Base-by-base conservation (phyloP, 2,329 filamentous ascomycete species). In the Fusarium setosum region DNA sequence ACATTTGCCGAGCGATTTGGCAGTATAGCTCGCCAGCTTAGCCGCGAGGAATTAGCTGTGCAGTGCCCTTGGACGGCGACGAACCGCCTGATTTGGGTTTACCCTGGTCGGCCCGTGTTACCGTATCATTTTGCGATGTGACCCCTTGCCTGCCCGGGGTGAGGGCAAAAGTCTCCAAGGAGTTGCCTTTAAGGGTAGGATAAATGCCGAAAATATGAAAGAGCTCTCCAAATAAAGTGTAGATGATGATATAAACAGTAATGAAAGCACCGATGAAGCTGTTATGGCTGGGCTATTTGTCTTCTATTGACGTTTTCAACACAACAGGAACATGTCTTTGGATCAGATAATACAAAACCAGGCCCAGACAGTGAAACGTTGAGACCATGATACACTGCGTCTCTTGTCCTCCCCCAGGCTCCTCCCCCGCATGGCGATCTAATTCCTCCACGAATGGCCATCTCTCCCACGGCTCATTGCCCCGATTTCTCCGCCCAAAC, bases 391-490 rank as follows among this genome's bases (percentile, higher is more conserved):
- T 29, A 12, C 26, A 29, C 4, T 3, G 26, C 41, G 26, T 47
- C 42, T 13, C 26, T 17, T 31, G 29, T 31, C 31, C 42, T 47
- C 13, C 10, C 41, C 41, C 8, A 10, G 18, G 5, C 26, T 32
- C 42, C 26, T 66, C 52, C 65, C 65, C 65, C 64, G 62, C 65
- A 68, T 57, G 59, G 23, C 47, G 21, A 13, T 23, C 29, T 44
- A 38, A 53, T 57, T 67, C 55, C 55, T 67, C 65, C 65, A 67
- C 65, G 62, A 68, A 68, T 60, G 47, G 38, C 8, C 24, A 6
- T 41, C 21, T 45, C 35, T 18, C 18, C 38, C 44, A 38, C 66
- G 65, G 65, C 47, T 47, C 61, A 47, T 32, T 37, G 34, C 41
- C 49, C 65, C 65, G 65, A 21, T 49, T 49, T 63, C 49, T 63